Evolutionary conservation across 176 grass and related monocot genomes (phyloP).

Genomic region (Cenchrus fungigraminus): DNA sequence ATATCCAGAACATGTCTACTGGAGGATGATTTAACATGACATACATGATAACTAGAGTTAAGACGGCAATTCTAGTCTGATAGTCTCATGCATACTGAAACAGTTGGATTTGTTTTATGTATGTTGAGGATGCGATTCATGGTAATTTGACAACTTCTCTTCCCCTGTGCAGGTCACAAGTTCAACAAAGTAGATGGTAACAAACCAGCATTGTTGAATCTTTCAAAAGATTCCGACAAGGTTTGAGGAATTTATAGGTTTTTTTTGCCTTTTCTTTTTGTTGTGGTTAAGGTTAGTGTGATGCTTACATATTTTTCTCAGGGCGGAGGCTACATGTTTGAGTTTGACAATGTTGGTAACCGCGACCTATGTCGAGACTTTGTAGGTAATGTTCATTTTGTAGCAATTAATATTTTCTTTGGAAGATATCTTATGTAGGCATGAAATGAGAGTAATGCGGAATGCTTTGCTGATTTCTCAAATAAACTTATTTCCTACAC

Average conservation of each 20-base stretch:
- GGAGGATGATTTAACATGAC: neutral
- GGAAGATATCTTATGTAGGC: neutral
- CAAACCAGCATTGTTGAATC: conserved; percentile 85
- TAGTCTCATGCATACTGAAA: neutral
- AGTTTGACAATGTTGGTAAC: conserved; percentile 79
- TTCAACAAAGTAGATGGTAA: conserved; percentile 92
- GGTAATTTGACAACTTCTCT: conserved; percentile 23
- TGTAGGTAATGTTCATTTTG: conserved; percentile 65
- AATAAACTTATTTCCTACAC: neutral
- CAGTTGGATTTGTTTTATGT: neutral
- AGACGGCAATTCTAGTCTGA: neutral
- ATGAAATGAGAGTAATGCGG: neutral
- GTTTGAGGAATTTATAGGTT: conserved; percentile 44
- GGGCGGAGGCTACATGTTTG: conserved; percentile 93
- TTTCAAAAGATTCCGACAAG: conserved; percentile 93
- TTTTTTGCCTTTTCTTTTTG: conserved; percentile 15
- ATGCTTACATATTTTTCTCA: conserved; percentile 37
- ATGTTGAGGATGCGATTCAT: conserved; percentile 13
- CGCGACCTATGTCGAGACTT: conserved; percentile 76
- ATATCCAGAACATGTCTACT: neutral
- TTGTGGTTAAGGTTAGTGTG: neutral
- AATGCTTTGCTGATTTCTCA: neutral
- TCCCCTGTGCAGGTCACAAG: conserved; percentile 68
- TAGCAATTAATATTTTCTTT: conserved; percentile 7
- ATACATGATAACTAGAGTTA: neutral